These are phyloP conservation scores for Ceratocystis lukuohia DNA, from an alignment of 2,329 filamentous ascomycete species.

Conservation along the genomic window DNA sequence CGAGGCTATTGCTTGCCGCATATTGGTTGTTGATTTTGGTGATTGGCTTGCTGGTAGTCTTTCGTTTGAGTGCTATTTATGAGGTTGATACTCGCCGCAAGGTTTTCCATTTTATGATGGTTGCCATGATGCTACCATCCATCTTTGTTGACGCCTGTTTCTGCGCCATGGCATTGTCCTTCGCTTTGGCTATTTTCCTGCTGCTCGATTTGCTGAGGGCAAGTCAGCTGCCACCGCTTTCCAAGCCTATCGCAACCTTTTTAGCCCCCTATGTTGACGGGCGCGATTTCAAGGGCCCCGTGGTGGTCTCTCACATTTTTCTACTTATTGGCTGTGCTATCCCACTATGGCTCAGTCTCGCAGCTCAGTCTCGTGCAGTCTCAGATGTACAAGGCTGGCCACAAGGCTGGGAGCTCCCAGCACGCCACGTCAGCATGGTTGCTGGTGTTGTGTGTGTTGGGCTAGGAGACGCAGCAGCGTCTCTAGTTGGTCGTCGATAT, in stretches of 20 bases:
- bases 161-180: slow-evolving; percentile 60
- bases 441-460: slow-evolving; percentile 88
- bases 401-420: slow-evolving; percentile 59
- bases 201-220: slow-evolving; percentile 81
- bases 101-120: slow-evolving; percentile 98
- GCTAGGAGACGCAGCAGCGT: slow-evolving; percentile 86
- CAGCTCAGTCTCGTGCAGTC: slow-evolving; percentile 46
- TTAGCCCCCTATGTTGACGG: slow-evolving; percentile 90
- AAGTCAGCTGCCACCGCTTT: slow-evolving; percentile 80
- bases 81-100: slow-evolving; percentile 94
- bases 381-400: neutral
- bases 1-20: slow-evolving; percentile 58
- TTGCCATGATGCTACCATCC: slow-evolving; percentile 81
- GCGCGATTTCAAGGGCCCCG: slow-evolving; percentile 78
- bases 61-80: slow-evolving; percentile 59
- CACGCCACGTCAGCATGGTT: slow-evolving; percentile 75
- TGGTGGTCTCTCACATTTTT: slow-evolving; percentile 94
- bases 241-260: slow-evolving; percentile 72
- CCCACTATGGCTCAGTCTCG: slow-evolving; percentile 78
- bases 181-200: slow-evolving; percentile 73
- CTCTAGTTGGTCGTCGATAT: slow-evolving; percentile 73
- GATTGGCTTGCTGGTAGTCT: slow-evolving; percentile 59
- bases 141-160: slow-evolving; percentile 79
- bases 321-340: slow-evolving; percentile 89
- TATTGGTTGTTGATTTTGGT: slow-evolving; percentile 63